Evolutionary conservation across 2,329 filamentous ascomycete genomes (phyloP).

Genomic region (Cladophialophora psammophila): DNA sequence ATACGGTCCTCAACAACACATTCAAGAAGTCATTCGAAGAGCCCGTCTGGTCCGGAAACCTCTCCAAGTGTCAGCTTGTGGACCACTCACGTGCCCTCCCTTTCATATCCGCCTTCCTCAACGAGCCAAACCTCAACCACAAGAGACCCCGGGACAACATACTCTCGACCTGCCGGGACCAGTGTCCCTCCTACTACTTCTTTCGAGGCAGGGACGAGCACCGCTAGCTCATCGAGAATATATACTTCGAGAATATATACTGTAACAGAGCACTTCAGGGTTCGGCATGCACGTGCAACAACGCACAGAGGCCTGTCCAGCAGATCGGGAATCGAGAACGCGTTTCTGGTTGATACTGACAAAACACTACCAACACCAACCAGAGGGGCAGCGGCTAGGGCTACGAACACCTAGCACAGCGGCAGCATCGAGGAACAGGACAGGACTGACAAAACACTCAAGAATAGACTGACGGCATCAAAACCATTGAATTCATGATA

Average conservation of each 20-base stretch:
- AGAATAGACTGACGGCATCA: too few species aligned
- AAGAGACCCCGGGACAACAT: conserved; percentile 3
- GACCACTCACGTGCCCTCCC: neutral
- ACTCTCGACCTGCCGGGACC: neutral
- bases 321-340: too few species aligned
- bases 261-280: too few species aligned
- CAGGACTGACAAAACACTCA: too few species aligned
- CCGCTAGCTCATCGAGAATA: neutral
- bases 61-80: neutral
- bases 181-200: neutral
- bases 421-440: too few species aligned
- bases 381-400: too few species aligned
- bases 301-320: too few species aligned
- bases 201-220: neutral
- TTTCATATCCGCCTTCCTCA: neutral
- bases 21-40: neutral
- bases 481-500: too few species aligned
- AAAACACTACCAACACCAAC: too few species aligned
- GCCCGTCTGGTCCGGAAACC: neutral
- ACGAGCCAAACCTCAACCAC: neutral
- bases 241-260: neutral
- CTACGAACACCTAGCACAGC: too few species aligned
- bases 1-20: neutral
- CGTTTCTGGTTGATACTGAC: too few species aligned
- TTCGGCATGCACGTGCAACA: too few species aligned